Percentiles rank a stretch among this genome's conserved stretches.
Evolutionary conservation across 805 yeast species (phyloP).

Genomic region (Hagleromyces aurorensis): DNA sequence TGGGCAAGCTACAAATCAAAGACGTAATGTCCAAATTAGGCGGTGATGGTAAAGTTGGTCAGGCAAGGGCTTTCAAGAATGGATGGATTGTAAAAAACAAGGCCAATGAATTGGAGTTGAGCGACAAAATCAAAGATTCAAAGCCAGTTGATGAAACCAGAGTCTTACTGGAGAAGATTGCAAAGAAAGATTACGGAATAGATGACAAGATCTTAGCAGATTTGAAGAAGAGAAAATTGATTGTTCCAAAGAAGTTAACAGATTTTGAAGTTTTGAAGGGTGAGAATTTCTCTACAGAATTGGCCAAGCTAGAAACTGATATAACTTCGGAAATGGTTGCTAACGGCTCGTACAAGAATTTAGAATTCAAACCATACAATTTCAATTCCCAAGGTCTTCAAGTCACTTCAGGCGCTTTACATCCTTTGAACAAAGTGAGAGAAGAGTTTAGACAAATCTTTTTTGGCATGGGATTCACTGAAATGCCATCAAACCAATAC

Average conservation of each 20-base stretch:
- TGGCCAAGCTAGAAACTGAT: conserved; percentile 83
- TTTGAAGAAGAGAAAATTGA: conserved; percentile 88
- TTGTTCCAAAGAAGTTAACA: conserved; percentile 59
- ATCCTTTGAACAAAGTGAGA: conserved; percentile 92
- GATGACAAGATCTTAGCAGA: conserved; percentile 69
- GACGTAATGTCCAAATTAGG: conserved; percentile 74
- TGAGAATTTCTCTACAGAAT: conserved; percentile 70
- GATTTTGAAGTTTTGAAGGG: conserved; percentile 78
- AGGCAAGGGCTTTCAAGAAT: conserved; percentile 94
- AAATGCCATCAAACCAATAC: conserved; percentile 98
- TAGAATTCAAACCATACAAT: conserved; percentile 89
- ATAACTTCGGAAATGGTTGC: conserved; percentile 88
- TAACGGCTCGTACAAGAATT: conserved; percentile 72
- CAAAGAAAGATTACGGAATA: conserved; percentile 16
- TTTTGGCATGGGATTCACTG: conserved; percentile 96
- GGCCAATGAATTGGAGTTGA: conserved; percentile 58
- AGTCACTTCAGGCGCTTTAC: conserved; percentile 87
- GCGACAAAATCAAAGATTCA: conserved; percentile 38
- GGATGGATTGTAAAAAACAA: conserved; percentile 93
- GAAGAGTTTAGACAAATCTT: conserved; percentile 97
- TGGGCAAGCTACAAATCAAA: conserved; percentile 71
- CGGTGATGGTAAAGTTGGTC: conserved; percentile 82
- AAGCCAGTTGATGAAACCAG: conserved; percentile 52
- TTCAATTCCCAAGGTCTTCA: conserved; percentile 89
- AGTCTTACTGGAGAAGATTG: conserved; percentile 49